Conservation (phyloP, 2,329 filamentous ascomycete genomes). For the Cladosporium oxysporum region DNA sequence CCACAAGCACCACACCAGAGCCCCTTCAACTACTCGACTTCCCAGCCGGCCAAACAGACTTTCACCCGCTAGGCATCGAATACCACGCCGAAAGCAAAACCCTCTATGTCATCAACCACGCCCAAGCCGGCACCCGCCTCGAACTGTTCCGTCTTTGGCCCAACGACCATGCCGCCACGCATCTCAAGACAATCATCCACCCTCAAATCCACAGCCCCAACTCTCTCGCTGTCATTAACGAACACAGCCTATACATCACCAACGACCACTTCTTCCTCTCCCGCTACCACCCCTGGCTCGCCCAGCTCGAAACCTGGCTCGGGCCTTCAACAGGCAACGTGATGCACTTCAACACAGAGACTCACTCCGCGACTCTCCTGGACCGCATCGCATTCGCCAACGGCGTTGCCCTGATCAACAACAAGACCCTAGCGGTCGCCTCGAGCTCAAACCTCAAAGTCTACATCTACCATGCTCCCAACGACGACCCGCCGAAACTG, state of each 20-base stretch:
- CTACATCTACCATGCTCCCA: conserved; percentile 38
- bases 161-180: conserved; percentile 29
- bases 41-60: conserved; percentile 31
- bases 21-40: conserved; percentile 34
- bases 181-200: conserved; percentile 38
- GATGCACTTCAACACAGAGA: conserved; percentile 37
- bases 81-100: conserved; percentile 39
- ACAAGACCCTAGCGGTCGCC: conserved; percentile 42
- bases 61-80: conserved; percentile 43
- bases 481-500: conserved; percentile 22
- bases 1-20: conserved; percentile 25
- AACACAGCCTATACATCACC: conserved; percentile 41
- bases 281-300: conserved; percentile 31
- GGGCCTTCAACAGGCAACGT: conserved; percentile 41
- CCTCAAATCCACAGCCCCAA: conserved; percentile 41
- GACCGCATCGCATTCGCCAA: conserved; percentile 41
- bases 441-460: conserved; percentile 33
- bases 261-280: conserved; percentile 46
- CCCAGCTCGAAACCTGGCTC: conserved; percentile 43
- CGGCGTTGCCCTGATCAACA: conserved; percentile 40
- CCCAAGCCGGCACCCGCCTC: conserved; percentile 36
- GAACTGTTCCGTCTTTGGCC: conserved; percentile 41
- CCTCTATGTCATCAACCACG: conserved; percentile 46
- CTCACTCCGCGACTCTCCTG: conserved; percentile 4
- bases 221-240: conserved; percentile 39